Base-by-base conservation (phyloP, 228 moss, liverwort and hornwort genomes). In the Sphagnum fallax region DNA sequence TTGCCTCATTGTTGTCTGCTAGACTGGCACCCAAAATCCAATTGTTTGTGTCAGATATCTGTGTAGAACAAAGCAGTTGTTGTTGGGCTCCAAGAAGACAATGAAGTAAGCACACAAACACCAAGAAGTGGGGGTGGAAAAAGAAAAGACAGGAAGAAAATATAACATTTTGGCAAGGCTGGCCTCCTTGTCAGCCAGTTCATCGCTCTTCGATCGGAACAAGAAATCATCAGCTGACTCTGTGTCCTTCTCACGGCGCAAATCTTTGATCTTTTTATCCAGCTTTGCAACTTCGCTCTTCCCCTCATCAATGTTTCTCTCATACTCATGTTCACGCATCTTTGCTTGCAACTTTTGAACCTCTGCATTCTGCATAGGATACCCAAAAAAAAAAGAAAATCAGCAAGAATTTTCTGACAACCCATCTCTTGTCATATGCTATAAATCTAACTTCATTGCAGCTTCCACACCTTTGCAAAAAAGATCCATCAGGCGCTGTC, bases 231-330 rank as follows among this genome's bases (percentile, higher is more conserved):
- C 98, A 75, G 85, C 82, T 55, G 91, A 89, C 64, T 92, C 94
- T 77, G 87, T 86, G 80, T 94, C 98, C 79, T 98, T 98, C 76
- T 92, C 91, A 64, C 89, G 90, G 67, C 92, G 90, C 70, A 98
- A 70, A 16, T 65, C 70, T 75, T 76, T 98, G 69, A 92, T 77
- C 70, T 72, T 88, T 32, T 79, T 90, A 50, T 94, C 94, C 62
- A 84, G 75, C 11, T 71, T 80, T 18, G 53, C 63, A 1, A 92
- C 66, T 50, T 84, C 80, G 65, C 73, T 75, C 82, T 90, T 92
- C 57, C 75, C 75, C 59, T 78, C 76, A 70, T 81, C 87, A 69
- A 94, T 84, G 64, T 72, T 75, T 51, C 67, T 10, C 72, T 94
- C 98, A 75, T 87, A 90, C 8, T 79, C 64, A 6, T 6, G 64